Evolutionary conservation across 108 stramenopile genomes (phyloP), one percentile per base, ranked within the genome.

Genomic region (Mediolabrus comicus): DNA sequence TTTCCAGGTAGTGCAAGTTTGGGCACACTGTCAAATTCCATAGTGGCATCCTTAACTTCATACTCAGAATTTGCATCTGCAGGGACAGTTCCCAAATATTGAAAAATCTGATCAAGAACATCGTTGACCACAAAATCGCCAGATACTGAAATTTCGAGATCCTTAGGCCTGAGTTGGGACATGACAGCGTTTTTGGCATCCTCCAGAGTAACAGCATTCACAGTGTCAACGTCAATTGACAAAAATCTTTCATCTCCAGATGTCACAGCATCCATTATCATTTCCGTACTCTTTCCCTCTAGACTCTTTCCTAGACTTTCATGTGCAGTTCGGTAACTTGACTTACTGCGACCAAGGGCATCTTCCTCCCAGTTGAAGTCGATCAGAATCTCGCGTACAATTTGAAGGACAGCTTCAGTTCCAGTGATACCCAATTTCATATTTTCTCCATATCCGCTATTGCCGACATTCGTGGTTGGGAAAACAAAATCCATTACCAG

Each of bases 291-390:
- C 59, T 80, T 74, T 34, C 89, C 91, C 74, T 95, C 95, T 16
- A 95, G 76, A 56, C 91, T 95, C 81, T 95, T 95, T 25, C 83
- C 79, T 24, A 95, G 64, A 67, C 89, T 87, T 59, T 95, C 93
- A 71, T 95, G 91, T 11, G 90, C 73, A 19, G 86, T 89, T 26
- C 88, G 82, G 84, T 89, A 96, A 53, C 89, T 90, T 52, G 92
- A 91, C 74, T 96, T 96, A 55, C 95, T 95, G 12, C 98, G 79
- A 32, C 92, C 92, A 33, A 98, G 69, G 0, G 98, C 98, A 78
- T 98, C 98, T 33, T 87, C 84, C 71, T 98, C 98, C 96, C 96
- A 98, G 27, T 90, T 87, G 83, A 97, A 98, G 17, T 92, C 90
- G 29, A 89, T 78, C 51, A 98, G 72, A 52, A 98, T 96, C 62